These are phyloP conservation scores for Ichthyophthirius multifiliis DNA, from an alignment of 169 alveolate species.

Conservation along the genomic window DNA sequence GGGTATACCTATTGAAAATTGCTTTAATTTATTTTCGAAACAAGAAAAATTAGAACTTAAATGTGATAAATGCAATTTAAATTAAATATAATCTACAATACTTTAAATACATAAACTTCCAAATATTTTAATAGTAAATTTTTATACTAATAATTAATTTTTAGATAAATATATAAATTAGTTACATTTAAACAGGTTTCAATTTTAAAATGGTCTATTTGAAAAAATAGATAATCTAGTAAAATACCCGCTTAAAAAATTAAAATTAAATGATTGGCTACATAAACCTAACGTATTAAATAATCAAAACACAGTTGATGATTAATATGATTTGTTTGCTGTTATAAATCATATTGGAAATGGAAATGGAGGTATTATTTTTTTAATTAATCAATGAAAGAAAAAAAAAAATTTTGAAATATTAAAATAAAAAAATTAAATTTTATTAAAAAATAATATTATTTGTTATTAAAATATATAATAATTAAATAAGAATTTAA, in stretches of 20 bases:
- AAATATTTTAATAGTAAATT: conserved; percentile 37
- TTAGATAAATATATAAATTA: background rate
- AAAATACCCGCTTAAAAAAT: conserved; percentile 40
- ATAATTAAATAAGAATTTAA: too few relatives aligned
- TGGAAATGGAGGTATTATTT: conserved; percentile 6
- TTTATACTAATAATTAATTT: background rate
- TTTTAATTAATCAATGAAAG: too few relatives aligned
- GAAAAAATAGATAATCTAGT: conserved; percentile 54
- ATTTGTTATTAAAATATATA: too few relatives aligned
- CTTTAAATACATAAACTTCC: conserved; percentile 35
- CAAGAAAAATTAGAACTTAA: background rate
- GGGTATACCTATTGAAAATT: background rate
- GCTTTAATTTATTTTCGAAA: background rate
- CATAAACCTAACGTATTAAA: background rate
- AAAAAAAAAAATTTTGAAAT: too few relatives aligned
- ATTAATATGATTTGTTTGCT: conserved; percentile 42
- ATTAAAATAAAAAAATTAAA: background rate
- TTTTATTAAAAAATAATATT: background rate
- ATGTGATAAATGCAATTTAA: background rate
- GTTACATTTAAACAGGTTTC: conserved; percentile 50
- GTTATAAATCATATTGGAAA: conserved; percentile 44
- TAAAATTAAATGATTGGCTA: conserved; percentile 25
- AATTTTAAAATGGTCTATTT: conserved; percentile 38
- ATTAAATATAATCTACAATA: background rate
- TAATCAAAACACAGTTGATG: background rate